A percentile compares a stretch with the other conserved stretches of the same genome.
Evolutionary conservation across 495 filamentous ascomycete genomes (phyloP).

Genomic region (Xylaria flabelliformis): DNA sequence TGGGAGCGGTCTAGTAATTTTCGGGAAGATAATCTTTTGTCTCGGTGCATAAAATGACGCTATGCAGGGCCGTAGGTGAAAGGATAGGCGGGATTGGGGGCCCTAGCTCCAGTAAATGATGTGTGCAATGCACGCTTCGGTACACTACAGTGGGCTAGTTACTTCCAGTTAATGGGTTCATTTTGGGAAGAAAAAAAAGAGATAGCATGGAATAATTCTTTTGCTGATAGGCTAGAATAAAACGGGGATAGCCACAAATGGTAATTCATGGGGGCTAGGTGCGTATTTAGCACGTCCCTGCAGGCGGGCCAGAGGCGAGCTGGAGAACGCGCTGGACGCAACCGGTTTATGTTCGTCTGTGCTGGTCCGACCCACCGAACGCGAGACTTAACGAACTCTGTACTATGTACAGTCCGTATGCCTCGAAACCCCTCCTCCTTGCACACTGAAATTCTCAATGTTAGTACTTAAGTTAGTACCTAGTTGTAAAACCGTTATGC

Average conservation of each 20-base stretch:
- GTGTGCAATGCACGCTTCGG: not conserved
- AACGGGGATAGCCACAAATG: not conserved
- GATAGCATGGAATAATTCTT: not conserved
- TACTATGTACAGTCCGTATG: too few relatives aligned
- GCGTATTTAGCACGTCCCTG: slow-evolving; percentile 5
- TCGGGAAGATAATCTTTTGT: slow-evolving; percentile 9
- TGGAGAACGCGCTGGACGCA: slow-evolving; percentile 16
- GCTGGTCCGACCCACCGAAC: slow-evolving; percentile 6
- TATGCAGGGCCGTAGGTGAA: slow-evolving; percentile 13
- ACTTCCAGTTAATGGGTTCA: not conserved
- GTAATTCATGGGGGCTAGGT: slow-evolving; percentile 16
- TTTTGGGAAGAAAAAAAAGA: not conserved
- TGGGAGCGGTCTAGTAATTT: slow-evolving; percentile 15
- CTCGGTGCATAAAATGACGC: slow-evolving; percentile 26
- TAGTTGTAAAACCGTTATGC: not conserved
- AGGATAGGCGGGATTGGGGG: not conserved
- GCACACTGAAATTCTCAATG: not conserved
- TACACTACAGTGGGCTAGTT: not conserved
- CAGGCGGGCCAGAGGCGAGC: too few relatives aligned
- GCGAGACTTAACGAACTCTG: not conserved
- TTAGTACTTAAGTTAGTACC: too few relatives aligned
- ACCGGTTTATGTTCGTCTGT: slow-evolving; percentile 22
- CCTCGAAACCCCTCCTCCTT: too few relatives aligned
- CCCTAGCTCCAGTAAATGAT: slow-evolving; percentile 22
- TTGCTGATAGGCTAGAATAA: not conserved